Conservation (phyloP, 805 yeast species). For the Saccharomycopsis sp. region DNA sequence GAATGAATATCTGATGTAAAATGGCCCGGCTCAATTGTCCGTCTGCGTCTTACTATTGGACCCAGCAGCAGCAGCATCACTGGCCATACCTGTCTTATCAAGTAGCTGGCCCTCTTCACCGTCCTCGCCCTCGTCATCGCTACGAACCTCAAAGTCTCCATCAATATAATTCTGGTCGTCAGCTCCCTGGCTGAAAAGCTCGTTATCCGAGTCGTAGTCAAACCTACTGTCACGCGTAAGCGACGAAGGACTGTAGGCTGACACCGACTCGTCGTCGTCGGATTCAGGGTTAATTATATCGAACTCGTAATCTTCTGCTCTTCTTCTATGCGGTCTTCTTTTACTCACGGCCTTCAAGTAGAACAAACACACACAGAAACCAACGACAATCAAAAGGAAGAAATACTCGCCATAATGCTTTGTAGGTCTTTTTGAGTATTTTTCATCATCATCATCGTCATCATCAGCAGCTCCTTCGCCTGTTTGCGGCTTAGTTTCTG, state of each 20-base stretch:
- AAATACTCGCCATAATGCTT: conserved; percentile 56
- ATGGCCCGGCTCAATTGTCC: too few relatives aligned
- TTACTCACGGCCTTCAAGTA: conserved; percentile 40
- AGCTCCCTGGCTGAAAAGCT: conserved; percentile 3
- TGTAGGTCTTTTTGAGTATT: conserved; percentile 31
- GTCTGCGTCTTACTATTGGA: too few relatives aligned
- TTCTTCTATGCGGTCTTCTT: conserved; percentile 40
- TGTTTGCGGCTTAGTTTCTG: background rate
- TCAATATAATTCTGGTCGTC: background rate
- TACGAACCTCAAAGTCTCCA: background rate
- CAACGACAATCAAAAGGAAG: conserved; percentile 50
- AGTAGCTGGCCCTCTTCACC: background rate
- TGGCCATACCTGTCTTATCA: background rate
- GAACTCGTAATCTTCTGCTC: conserved; percentile 69
- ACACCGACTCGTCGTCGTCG: conserved; percentile 27
- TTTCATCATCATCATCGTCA: conserved; percentile 33
- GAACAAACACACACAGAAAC: conserved; percentile 42
- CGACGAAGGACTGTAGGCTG: conserved; percentile 10
- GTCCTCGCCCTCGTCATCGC: background rate
- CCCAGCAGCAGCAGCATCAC: too few relatives aligned
- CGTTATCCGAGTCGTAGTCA: conserved; percentile 21
- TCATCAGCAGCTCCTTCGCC: conserved; percentile 16
- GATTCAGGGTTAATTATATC: conserved; percentile 68
- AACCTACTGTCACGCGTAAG: conserved; percentile 8
- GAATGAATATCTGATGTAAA: too few relatives aligned